These are phyloP conservation scores for Monocercomonoides exilis DNA, from an alignment of 78 protist species.

Conservation along the genomic window DNA sequence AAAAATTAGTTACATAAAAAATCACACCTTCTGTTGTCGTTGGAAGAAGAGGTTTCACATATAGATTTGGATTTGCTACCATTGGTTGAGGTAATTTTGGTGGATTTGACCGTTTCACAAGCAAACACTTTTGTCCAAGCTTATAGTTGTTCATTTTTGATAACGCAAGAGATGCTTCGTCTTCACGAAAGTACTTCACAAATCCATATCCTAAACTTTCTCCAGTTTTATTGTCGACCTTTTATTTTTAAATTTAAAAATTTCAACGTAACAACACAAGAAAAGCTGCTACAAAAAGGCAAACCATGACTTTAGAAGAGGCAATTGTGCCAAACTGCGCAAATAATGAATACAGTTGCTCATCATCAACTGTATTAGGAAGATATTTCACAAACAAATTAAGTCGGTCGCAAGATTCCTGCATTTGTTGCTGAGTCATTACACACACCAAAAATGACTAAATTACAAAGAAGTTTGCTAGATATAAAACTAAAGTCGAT, in stretches of 20 bases:
- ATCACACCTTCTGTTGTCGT: neutral
- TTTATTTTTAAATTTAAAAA: no score
- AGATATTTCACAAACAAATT: slow-evolving; percentile 10
- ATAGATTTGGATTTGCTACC: neutral
- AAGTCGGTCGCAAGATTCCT: no score
- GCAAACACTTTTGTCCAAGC: neutral
- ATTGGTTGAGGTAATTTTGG: neutral
- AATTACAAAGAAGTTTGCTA: no score
- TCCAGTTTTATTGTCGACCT: no score
- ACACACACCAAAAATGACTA: no score
- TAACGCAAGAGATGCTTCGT: neutral
- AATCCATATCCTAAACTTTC: neutral
- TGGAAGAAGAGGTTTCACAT: neutral
- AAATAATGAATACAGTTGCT: neutral
- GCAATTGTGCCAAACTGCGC: neutral
- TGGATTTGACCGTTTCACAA: neutral
- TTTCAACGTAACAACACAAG: no score
- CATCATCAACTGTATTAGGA: neutral
- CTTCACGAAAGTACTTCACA: neutral
- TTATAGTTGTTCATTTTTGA: neutral
- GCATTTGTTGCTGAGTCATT: no score
- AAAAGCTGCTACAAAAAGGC: no score
- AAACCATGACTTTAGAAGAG: slow-evolving; percentile 7
- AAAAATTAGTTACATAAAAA: neutral
- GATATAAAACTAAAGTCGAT: no score